Base-by-base conservation (phyloP, 176 grass and related monocot genomes). In the Cenchrus purpureus region DNA sequence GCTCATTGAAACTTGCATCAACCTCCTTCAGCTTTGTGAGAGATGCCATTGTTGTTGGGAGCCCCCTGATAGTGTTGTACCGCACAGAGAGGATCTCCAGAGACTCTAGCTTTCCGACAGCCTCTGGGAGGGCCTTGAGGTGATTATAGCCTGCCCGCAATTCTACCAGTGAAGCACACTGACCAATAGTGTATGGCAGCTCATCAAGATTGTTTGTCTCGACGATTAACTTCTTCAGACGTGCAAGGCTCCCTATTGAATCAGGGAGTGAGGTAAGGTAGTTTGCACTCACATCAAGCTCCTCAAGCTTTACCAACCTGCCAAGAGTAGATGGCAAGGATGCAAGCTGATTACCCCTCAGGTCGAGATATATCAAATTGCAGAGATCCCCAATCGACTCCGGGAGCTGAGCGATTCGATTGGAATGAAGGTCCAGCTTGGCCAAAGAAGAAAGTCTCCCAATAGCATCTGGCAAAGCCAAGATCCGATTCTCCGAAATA, bases 31-130 rank as follows among this genome's bases (percentile, higher is more conserved):
- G 84, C 65, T 97, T 99, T 75, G 82, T 77, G 48, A 99, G 85
- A 88, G 93, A 94, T 67, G 94, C 89, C 97, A 99, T 99, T 76
- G 97, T 99, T 69, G 97, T 97, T 72, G 97, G 97, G 83, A 99
- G 94, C 6, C 90, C 87, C 83, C 87, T 99, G 72, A 99, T 82
- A 63, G 55, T 99, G 78, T 99, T 99, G 90, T 99, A 99, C 80
- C 97, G 91, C 79, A 94, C 92, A 65, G 82, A 92, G 59, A 97
- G 94, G 45, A 96, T 83, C 92, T 97, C 90, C 67, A 99, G 79
- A 86, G 86, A 91, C 71, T 86, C 92, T 71, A 99, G 85, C 86
- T 95, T 99, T 65, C 97, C 97, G 19, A 97, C 84, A 57, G 97
- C 97, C 87, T 99, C 97, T 16, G 97, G 97, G 77, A 99, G 92